Evolutionary conservation across 176 grass and related monocot species (phyloP), one percentile per base, ranked within the genome.

Genomic region (Juncus effusus): DNA sequence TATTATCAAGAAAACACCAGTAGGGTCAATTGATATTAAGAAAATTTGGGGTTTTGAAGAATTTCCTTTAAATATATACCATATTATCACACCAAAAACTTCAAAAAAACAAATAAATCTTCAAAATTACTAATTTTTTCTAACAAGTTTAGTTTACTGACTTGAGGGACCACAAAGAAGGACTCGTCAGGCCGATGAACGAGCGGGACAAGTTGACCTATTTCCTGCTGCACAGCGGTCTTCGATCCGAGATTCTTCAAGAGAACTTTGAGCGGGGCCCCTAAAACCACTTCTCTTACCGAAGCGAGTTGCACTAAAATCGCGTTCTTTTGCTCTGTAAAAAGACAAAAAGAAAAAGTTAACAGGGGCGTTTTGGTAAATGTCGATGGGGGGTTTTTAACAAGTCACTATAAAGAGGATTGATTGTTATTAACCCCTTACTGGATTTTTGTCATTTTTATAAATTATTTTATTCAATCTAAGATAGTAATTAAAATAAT

Each of bases 131-230:
- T n/a, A 4, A 37, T 39, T 5, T 7, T 7, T 54, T 13, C 53
- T 36, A 53, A 38, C 13, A 36, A 54, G 62, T 54, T 38, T 47
- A 5, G 6, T 15, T 56, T 15, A 70, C 67, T 53, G 82, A 97
- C 94, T 88, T 93, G 94, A 13, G 89, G 85, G 69, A 85, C 68
- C 72, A 99, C 67, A 63, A 99, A 99, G 70, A 99, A 99, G 0
- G 94, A 99, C 73, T 99, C 94, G 52, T 99, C 89, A 61, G 94
- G 88, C 38, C 85, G 85, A 67, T 99, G 94, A 63, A 99, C 94
- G 86, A 99, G 88, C 75, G 94, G 85, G 51, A 93, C 76, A 67
- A 91, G 89, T 62, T 87, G 85, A 57, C 81, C 88, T 62, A 79
- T 78, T 62, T 93, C 82, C 65, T 85, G 85, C 70, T 80, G 80